phyloP scores from a whole-genome alignment of 371 early-diverging fungal genomes.

The Zancudomyces culisetae region DNA sequence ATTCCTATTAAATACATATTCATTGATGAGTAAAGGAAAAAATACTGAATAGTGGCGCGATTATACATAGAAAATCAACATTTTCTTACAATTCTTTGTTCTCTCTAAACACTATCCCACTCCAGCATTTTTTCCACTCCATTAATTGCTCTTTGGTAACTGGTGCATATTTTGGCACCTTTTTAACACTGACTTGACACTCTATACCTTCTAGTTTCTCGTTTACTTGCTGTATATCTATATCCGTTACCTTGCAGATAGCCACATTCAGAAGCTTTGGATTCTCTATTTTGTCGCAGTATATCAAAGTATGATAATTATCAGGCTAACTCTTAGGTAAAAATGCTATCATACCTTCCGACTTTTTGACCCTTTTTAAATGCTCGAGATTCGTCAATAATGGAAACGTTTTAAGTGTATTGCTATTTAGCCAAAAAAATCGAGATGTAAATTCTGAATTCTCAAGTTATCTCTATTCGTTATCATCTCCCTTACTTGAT shows the following conservation, averaged over 20 bases:
- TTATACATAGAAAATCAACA: too few relatives aligned
- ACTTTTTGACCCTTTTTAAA: conserved; percentile 15
- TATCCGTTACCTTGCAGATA: conserved; percentile 9
- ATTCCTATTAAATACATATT: not conserved
- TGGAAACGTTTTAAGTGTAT: conserved; percentile 10
- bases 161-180: conserved; percentile 16
- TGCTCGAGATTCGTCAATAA: conserved; percentile 14
- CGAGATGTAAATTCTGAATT: not conserved
- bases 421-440: conserved; percentile 8
- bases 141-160: conserved; percentile 24
- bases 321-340: not conserved
- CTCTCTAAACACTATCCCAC: conserved; percentile 25
- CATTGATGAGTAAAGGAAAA: not conserved
- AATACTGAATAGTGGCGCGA: too few relatives aligned
- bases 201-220: conserved; percentile 2
- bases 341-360: not conserved
- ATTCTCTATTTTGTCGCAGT: not conserved
- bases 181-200: conserved; percentile 2
- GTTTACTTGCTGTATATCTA: conserved; percentile 1
- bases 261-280: conserved; percentile 9
- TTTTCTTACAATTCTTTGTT: not conserved
- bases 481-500: not conserved
- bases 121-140: conserved; percentile 29
- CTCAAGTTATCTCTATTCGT: not conserved
- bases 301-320: not conserved